These are phyloP conservation scores for Silene latifolia DNA, from an alignment of 148 eudicot genomes.

Conservation along the genomic window DNA sequence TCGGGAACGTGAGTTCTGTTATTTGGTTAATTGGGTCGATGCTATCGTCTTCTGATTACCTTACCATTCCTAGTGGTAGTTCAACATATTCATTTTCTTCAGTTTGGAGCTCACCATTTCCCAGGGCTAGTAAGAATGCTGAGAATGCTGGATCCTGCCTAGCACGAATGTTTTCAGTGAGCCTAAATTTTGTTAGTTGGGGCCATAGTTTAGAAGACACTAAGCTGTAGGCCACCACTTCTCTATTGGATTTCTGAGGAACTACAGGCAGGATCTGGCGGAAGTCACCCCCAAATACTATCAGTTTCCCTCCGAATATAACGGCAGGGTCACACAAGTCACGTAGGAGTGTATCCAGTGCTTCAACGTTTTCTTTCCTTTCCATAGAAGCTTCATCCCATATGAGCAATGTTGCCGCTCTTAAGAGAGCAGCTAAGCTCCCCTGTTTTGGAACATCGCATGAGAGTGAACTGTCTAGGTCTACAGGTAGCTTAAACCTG, in stretches of 20 bases:
- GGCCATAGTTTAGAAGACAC: too few relatives aligned
- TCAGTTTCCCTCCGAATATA: neutral
- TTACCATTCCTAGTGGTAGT: neutral
- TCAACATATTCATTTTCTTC: neutral
- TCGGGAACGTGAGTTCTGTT: neutral
- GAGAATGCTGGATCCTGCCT: neutral
- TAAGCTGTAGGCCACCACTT: too few relatives aligned
- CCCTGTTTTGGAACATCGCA: slow-evolving; percentile 14
- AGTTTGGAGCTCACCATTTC: neutral
- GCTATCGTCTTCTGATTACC: too few relatives aligned
- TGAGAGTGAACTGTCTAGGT: neutral
- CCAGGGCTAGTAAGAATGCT: neutral
- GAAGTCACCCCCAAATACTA: too few relatives aligned
- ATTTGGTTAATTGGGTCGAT: neutral
- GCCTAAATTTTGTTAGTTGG: neutral
- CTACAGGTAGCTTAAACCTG: neutral
- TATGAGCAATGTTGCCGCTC: neutral
- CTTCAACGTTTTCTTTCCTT: neutral
- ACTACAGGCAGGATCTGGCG: too few relatives aligned
- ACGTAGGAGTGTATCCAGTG: neutral
- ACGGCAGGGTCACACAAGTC: neutral
- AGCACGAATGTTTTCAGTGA: too few relatives aligned
- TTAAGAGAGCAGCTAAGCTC: too few relatives aligned
- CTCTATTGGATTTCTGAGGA: too few relatives aligned
- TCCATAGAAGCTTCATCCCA: neutral